Base-by-base conservation (phyloP, 257 asterid genomes). In the Petunia axillaris region DNA sequence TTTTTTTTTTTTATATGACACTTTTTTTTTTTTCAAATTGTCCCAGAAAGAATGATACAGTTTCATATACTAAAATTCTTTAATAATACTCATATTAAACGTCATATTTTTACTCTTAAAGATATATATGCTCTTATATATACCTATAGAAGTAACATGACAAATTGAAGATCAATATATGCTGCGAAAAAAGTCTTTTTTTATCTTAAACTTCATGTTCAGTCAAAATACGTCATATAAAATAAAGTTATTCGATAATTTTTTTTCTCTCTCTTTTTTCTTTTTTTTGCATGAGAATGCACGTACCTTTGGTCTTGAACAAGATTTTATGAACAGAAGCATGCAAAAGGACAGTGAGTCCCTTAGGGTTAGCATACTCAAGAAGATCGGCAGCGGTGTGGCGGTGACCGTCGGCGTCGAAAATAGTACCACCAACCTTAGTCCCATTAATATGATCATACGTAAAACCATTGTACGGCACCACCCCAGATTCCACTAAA, bases 361-460 rank as follows among this genome's bases (percentile, higher is more conserved):
- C 87, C 66, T n/a, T n/a, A 1, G 95, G 94, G 25, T 91, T 83
- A 5, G 97, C 97, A 73, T 84, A 90, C 70, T 82, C 88, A 52
- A 93, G 87, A n/a, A 93, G 90, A 76, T 93, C 94, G 65, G 98
- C 98, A 15, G 98, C 97, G 58, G 97, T 89, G 80, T 93, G 98
- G 9, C 97, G 86, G 37, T 62, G 74, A 5, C 95, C 98, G 0
- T 81, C 41, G 8, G 43, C 52, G 70, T 93, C 94, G 41, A 93
- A 93, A n/a, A 89, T 91, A 44, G 93, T 82, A 2, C 97, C 98
- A 1, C 98, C 98, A n/a, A 91, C 57, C 80, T 93, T 93, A 0
- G 98, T 91, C 77, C 97, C 98, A 0, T 64, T 37, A 38, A 93
- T 0, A 82, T 93, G 98, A 76, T 93, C 95, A 52, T 91, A 93